phyloP scores from a whole-genome alignment of 2,329 filamentous ascomycete genomes.

The Annulohypoxylon truncatum region DNA sequence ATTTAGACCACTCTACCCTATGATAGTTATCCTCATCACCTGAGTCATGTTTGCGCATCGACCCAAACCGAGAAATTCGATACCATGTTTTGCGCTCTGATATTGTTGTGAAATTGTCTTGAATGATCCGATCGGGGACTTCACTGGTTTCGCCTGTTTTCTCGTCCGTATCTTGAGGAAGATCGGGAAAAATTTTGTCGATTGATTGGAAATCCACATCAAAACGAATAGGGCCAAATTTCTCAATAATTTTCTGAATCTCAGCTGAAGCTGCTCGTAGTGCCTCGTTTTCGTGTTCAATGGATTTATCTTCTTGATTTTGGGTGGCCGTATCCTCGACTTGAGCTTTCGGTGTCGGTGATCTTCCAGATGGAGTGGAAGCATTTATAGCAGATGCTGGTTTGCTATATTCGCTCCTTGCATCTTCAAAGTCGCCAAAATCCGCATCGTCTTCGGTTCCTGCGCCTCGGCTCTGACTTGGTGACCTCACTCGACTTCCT shows the following conservation, averaged over 20 bases:
- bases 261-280: constrained; percentile 13
- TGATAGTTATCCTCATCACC: constrained; percentile 71
- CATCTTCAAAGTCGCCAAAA: constrained; percentile 51
- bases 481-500: constrained; percentile 19
- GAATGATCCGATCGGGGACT: constrained; percentile 60
- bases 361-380: constrained; percentile 15
- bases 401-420: constrained; percentile 14
- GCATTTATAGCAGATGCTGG: constrained; percentile 3
- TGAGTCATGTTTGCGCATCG: constrained; percentile 65
- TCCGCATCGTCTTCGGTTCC: constrained; percentile 23
- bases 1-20: constrained; percentile 68
- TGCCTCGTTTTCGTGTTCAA: not conserved
- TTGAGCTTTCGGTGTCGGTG: constrained; percentile 41
- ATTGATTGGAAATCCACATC: constrained; percentile 39
- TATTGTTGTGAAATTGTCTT: constrained; percentile 65
- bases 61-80: constrained; percentile 70
- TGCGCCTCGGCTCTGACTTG: constrained; percentile 14
- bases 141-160: constrained; percentile 41
- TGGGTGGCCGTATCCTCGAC: constrained; percentile 2
- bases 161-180: constrained; percentile 12
- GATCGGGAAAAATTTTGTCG: constrained; percentile 51
- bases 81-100: constrained; percentile 74
- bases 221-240: constrained; percentile 47
- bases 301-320: not conserved
- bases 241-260: constrained; percentile 44